phyloP scores from a whole-genome alignment of 257 asterid species.

The Cruciata laevipes region DNA sequence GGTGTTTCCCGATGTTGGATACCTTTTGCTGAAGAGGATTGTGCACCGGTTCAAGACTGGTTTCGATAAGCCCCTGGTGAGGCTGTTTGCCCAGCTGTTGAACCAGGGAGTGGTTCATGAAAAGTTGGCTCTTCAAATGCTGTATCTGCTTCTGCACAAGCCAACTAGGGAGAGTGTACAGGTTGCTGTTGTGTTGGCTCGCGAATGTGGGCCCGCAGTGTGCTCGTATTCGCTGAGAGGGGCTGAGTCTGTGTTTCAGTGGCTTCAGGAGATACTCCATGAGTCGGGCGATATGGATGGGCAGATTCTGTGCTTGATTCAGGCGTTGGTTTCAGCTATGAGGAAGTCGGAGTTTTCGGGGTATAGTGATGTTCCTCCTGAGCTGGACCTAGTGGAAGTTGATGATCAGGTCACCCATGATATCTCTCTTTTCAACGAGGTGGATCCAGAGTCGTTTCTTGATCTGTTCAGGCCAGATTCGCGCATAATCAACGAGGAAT shows the following conservation, averaged over 20 bases:
- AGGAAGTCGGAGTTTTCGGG: slow-evolving; percentile 18
- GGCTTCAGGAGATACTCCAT: slow-evolving; percentile 23
- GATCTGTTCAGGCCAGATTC: slow-evolving; percentile 26
- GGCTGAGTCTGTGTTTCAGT: slow-evolving; percentile 22
- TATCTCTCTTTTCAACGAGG: slow-evolving; percentile 28
- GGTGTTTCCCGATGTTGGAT: slow-evolving; percentile 25
- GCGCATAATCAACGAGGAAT: neutral
- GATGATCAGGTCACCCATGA: slow-evolving; percentile 46
- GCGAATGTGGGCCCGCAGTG: slow-evolving; percentile 21
- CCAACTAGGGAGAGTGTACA: slow-evolving; percentile 25
- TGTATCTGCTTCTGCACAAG: slow-evolving; percentile 13
- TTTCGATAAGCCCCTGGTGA: neutral
- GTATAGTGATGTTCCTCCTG: slow-evolving; percentile 13
- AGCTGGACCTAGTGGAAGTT: slow-evolving; percentile 28
- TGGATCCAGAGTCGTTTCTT: slow-evolving; percentile 32
- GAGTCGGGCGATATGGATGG: slow-evolving; percentile 12
- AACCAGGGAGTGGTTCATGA: slow-evolving; percentile 20
- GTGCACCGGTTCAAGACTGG: slow-evolving; percentile 1
- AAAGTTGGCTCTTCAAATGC: slow-evolving; percentile 9
- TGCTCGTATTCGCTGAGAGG: slow-evolving; percentile 22
- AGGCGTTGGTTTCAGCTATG: slow-evolving; percentile 19
- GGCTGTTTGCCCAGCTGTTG: slow-evolving; percentile 22
- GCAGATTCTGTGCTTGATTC: slow-evolving; percentile 15
- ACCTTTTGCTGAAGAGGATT: slow-evolving; percentile 25
- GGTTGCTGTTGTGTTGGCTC: slow-evolving; percentile 27